Evolutionary conservation across 1,284 basidiomycete genomes (phyloP).

Genomic region (Cutaneotrichosporon daszewskae): DNA sequence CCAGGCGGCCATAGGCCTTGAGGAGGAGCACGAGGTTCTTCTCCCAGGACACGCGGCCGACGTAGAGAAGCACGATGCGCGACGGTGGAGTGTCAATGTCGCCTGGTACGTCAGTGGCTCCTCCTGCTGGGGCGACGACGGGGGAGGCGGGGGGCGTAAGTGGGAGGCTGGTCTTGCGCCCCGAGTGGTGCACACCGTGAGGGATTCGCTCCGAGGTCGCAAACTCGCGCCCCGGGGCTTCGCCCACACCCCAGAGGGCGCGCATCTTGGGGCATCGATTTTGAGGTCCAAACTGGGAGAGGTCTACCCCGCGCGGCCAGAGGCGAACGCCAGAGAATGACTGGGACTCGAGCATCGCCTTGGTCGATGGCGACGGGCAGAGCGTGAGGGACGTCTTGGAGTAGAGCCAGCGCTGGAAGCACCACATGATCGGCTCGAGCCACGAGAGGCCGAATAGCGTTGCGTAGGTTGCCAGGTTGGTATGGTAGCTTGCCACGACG

Average conservation of each 20-base stretch:
- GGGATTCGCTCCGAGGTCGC: slow-evolving; percentile 3
- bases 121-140: slow-evolving; percentile 18
- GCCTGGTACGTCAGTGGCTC: too few species aligned
- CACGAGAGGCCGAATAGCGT: slow-evolving; percentile 53
- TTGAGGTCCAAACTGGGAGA: slow-evolving; percentile 47
- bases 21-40: slow-evolving; percentile 57
- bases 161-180: slow-evolving; percentile 35
- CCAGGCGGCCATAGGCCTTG: slow-evolving; percentile 49
- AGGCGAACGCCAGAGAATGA: slow-evolving; percentile 51
- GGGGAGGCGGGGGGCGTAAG: slow-evolving; percentile 41
- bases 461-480: slow-evolving; percentile 55
- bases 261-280: slow-evolving; percentile 49
- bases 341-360: slow-evolving; percentile 50
- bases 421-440: slow-evolving; percentile 51
- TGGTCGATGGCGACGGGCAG: slow-evolving; percentile 54
- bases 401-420: slow-evolving; percentile 44
- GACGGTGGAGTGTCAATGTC: slow-evolving; percentile 9
- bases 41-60: slow-evolving; percentile 53
- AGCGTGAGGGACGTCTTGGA: slow-evolving; percentile 49
- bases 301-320: slow-evolving; percentile 54
- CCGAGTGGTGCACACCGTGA: slow-evolving; percentile 40
- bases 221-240: too few species aligned
- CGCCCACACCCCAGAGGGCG: slow-evolving; percentile 49
- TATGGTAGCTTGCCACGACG: slow-evolving; percentile 55
- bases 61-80: slow-evolving; percentile 44